Evolutionary conservation across 768 basidiomycete genomes (phyloP), one percentile per base, ranked within the genome.

Genomic region (Mycena latifolia): DNA sequence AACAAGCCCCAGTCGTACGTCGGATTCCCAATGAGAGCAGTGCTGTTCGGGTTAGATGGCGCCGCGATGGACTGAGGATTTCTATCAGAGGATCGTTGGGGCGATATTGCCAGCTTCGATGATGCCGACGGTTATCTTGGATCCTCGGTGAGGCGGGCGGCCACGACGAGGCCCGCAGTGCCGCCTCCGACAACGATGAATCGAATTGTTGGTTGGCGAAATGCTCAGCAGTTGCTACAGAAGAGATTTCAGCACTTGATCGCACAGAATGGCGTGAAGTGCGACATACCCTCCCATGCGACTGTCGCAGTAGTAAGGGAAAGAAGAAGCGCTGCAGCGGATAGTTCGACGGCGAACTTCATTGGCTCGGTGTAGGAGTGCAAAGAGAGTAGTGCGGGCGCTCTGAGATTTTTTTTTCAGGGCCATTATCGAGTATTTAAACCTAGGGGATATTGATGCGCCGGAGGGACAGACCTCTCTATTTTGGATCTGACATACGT

Each of bases 91-190:
- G 51, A 35, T 52, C 51, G n/a, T 18, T 18, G 2, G 51, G 51
- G 1, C 51, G 31, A n/a, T 52, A 52, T 22, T n/a, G 20, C 51
- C 51, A 3, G 51, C 51, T 12, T 52, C 31, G n/a, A 52, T 52
- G 11, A 52, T 27, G 18, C 51, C 51, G 10, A 52, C 51, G 8
- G 28, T 28, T n/a, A 52, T 52, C 5, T 52, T 2, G 51, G 51
- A 24, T 52, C 51, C 12, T 52, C 51, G n/a, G 51, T 22, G 33
- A 52, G 51, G 28, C 51, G 51, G 2, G 51, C 51, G n/a, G 51
- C 51, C 5, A 29, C 51, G 2, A 22, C 31, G 28, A 52, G 51
- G n/a, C 51, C 51, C 11, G 51, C 29, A 2, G 51, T 52, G 29
- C 51, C 51, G 10, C 51, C 51, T 11, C 51, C 51, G n/a, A 52